phyloP scores from a whole-genome alignment of 2,329 filamentous ascomycete genomes.

The Fonsecaea erecta region DNA sequence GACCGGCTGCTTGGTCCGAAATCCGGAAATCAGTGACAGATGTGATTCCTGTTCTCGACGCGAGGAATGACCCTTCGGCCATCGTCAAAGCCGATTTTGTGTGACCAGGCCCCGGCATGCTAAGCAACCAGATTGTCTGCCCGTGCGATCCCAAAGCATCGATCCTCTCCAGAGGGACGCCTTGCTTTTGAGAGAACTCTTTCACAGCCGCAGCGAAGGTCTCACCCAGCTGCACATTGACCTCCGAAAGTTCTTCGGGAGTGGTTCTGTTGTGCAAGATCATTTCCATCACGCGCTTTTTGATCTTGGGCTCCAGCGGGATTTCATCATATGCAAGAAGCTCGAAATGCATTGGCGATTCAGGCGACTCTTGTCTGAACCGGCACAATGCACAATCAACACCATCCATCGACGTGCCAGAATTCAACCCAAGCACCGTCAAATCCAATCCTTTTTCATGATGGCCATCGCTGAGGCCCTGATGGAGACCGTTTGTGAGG shows the following conservation, averaged over 20 bases:
- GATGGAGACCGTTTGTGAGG: conserved; percentile 11
- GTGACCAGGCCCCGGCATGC: conserved; percentile 57
- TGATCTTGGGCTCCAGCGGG: conserved; percentile 59
- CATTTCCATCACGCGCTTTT: conserved; percentile 62
- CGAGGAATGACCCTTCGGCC: conserved; percentile 62
- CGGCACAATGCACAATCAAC: conserved; percentile 64
- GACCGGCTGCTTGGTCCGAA: conserved; percentile 60
- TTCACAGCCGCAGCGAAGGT: conserved; percentile 60
- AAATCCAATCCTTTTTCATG: conserved; percentile 50
- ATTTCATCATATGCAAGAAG: conserved; percentile 63
- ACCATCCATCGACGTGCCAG: conserved; percentile 61
- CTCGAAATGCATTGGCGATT: conserved; percentile 60
- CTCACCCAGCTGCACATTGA: conserved; percentile 63
- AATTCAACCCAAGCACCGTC: conserved; percentile 61
- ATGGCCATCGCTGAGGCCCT: conserved; percentile 28
- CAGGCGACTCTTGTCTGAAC: conserved; percentile 59
- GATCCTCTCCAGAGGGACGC: conserved; percentile 52
- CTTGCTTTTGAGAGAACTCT: conserved; percentile 54
- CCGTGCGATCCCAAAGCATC: conserved; percentile 63
- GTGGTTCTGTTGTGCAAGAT: conserved; percentile 61
- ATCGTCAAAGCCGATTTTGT: conserved; percentile 58
- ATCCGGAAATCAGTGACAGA: conserved; percentile 64
- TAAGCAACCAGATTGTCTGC: conserved; percentile 63
- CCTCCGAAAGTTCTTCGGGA: conserved; percentile 59
- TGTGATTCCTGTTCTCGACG: conserved; percentile 61